Evolutionary conservation across 2,329 filamentous ascomycete genomes (phyloP).

Genomic region (Talaromyces amestolkiae): DNA sequence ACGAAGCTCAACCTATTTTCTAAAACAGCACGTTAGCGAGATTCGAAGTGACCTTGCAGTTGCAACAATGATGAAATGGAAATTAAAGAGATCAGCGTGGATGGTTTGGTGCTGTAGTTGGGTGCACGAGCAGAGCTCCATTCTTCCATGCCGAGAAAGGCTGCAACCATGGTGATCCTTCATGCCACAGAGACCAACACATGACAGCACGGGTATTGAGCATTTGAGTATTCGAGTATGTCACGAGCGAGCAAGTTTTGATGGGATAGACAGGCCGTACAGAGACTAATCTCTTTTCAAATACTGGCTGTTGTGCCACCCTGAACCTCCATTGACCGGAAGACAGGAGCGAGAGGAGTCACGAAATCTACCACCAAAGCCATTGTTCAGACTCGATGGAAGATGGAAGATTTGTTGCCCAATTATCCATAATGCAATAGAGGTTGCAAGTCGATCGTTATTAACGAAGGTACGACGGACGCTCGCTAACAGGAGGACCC

Average conservation of each 20-base stretch:
- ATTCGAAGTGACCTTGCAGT: neutral
- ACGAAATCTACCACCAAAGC: neutral
- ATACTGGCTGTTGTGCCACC: neutral
- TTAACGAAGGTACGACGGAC: neutral
- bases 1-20: constrained; percentile 9
- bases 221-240: neutral
- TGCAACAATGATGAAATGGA: neutral
- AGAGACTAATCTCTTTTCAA: neutral
- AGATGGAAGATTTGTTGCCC: neutral
- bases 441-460: neutral
- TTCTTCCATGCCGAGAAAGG: constrained; percentile 6
- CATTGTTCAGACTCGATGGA: constrained; percentile 5
- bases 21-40: neutral
- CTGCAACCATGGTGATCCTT: constrained; percentile 12
- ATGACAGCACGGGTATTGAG: neutral
- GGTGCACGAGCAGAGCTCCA: constrained; percentile 4
- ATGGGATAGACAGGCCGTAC: neutral
- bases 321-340: neutral
- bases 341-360: neutral
- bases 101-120: neutral
- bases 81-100: neutral
- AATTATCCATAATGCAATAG: neutral
- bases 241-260: neutral
- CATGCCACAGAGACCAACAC: constrained; percentile 10
- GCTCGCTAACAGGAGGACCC: neutral